Evolutionary conservation across 1,284 basidiomycete species (phyloP).

Genomic region (Salmacisia buchloeana): DNA sequence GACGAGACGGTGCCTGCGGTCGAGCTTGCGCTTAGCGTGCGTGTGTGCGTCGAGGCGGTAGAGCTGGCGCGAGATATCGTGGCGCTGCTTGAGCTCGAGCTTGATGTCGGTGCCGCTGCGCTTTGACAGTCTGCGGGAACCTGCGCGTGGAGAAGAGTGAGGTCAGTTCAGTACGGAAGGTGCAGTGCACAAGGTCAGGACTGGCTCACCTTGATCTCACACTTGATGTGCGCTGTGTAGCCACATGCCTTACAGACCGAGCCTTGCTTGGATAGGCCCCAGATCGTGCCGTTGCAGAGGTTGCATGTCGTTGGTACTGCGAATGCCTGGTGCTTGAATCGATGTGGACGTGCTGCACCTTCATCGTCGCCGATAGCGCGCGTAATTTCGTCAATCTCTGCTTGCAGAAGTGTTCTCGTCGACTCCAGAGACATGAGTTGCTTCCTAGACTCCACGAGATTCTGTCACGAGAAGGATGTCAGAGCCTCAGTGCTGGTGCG

Average conservation of each 20-base stretch:
- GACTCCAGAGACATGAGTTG: conserved; percentile 22
- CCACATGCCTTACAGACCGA: conserved; percentile 36
- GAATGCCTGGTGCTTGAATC: conserved; percentile 34
- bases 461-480: background rate
- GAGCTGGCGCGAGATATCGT: background rate
- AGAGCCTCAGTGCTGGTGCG: background rate
- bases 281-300: conserved; percentile 31
- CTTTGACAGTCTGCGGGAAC: conserved; percentile 24
- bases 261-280: conserved; percentile 32
- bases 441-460: conserved; percentile 26
- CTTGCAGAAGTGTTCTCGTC: conserved; percentile 19
- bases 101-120: background rate
- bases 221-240: conserved; percentile 35
- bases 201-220: conserved; percentile 33
- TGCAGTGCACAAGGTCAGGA: background rate
- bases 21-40: background rate
- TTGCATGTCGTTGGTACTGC: conserved; percentile 34
- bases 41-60: background rate
- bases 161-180: background rate
- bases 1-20: background rate
- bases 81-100: background rate
- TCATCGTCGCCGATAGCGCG: conserved; percentile 26
- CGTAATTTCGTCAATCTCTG: conserved; percentile 24
- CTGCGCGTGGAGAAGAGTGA: background rate
- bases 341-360: conserved; percentile 27